Conservation (phyloP, 1,139 yeast species). For the Candida tetrigidarum region DNA sequence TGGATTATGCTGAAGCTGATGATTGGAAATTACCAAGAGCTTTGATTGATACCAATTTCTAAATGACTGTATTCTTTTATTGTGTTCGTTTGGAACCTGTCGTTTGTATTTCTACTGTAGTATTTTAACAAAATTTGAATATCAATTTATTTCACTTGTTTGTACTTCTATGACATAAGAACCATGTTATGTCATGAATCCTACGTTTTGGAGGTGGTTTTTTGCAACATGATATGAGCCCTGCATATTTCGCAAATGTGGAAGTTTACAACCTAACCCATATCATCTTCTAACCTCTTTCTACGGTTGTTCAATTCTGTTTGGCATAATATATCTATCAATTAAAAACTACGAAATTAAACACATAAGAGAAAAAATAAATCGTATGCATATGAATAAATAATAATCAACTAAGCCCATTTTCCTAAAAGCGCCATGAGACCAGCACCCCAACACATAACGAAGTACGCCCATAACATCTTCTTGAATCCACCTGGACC, state of each 20-base stretch:
- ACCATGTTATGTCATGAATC: no score
- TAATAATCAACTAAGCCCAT: conserved; percentile 64
- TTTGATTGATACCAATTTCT: conserved; percentile 61
- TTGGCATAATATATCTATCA: no score
- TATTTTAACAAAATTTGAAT: no score
- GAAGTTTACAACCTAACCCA: no score
- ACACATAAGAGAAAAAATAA: background rate
- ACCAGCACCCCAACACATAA: conserved; percentile 73
- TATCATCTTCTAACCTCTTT: no score
- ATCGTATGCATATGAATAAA: background rate
- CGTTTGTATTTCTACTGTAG: background rate
- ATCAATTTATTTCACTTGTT: no score
- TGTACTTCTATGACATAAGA: no score
- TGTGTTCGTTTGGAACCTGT: no score
- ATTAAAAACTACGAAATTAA: background rate
- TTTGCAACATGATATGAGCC: no score
- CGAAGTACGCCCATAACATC: conserved; percentile 41
- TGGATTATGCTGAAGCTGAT: conserved; percentile 69
- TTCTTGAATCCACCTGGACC: conserved; percentile 49
- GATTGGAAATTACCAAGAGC: conserved; percentile 61
- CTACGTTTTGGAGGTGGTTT: background rate
- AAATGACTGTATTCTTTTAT: conserved; percentile 7
- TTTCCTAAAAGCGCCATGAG: conserved; percentile 85
- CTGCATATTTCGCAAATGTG: no score
- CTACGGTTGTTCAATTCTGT: no score